Evolutionary conservation across 345 rosid species (phyloP).

Genomic region (Sapria himalayana): DNA sequence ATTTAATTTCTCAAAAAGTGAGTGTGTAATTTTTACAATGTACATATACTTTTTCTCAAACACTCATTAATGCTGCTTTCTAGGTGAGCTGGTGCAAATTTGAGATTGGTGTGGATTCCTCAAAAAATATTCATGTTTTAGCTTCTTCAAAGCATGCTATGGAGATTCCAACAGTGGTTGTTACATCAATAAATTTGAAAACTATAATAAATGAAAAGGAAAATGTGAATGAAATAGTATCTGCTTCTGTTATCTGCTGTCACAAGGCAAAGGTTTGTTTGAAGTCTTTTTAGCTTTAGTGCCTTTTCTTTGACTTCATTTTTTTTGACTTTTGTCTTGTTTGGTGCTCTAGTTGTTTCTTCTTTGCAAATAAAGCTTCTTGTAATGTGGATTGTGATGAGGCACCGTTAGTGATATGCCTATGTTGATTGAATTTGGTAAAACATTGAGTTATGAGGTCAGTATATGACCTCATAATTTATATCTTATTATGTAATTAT

Average conservation of each 20-base stretch:
- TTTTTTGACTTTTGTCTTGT: neutral
- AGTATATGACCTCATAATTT: too few relatives aligned
- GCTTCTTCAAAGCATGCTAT: constrained; percentile 24
- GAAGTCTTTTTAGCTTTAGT: constrained; percentile 7
- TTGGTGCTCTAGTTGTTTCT: neutral
- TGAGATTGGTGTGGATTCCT: constrained; percentile 52
- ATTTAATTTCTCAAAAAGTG: constrained; percentile 60
- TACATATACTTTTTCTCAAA: constrained; percentile 8
- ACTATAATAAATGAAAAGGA: constrained; percentile 64
- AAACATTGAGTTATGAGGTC: too few relatives aligned
- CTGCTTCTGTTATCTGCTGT: constrained; percentile 81
- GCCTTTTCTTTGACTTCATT: constrained; percentile 2
- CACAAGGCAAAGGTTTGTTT: constrained; percentile 82
- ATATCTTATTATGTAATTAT: too few relatives aligned
- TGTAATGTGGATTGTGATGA: too few relatives aligned
- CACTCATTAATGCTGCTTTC: constrained; percentile 10
- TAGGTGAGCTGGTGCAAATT: constrained; percentile 98
- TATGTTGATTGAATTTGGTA: too few relatives aligned
- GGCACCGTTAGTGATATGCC: too few relatives aligned
- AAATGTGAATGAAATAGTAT: constrained; percentile 65
- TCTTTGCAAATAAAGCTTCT: neutral
- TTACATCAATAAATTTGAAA: constrained; percentile 79
- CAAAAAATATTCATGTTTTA: constrained; percentile 37
- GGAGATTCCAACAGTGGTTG: constrained; percentile 72
- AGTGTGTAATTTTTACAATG: constrained; percentile 11